These are phyloP conservation scores for Tylopilus plumbeoviolaceoides DNA, from an alignment of 768 basidiomycete species.

Conservation along the genomic window DNA sequence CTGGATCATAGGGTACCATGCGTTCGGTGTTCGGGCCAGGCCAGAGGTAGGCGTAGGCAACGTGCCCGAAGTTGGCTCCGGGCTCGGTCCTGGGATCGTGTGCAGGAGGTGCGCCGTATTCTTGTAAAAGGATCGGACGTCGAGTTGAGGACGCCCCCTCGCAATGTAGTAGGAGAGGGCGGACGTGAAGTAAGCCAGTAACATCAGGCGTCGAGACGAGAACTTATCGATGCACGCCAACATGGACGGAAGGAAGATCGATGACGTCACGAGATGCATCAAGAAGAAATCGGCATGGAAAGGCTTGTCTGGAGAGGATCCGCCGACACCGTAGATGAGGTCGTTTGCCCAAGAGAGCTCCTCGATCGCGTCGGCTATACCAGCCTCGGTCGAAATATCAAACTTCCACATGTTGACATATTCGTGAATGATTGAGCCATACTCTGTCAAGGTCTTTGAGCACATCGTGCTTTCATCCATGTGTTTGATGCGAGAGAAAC, in stretches of 20 bases:
- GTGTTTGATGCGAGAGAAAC: constrained; percentile 23
- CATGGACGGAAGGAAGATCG: constrained; percentile 55
- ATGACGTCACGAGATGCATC: constrained; percentile 68
- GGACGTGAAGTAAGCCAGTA: constrained; percentile 28
- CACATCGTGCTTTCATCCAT: constrained; percentile 31
- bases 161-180: constrained; percentile 29
- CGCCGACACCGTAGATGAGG: constrained; percentile 59
- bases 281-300: constrained; percentile 68
- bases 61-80: constrained; percentile 23
- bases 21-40: constrained; percentile 41
- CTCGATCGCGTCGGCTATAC: constrained; percentile 51
- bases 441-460: constrained; percentile 24
- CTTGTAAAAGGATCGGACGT: constrained; percentile 30
- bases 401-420: constrained; percentile 47
- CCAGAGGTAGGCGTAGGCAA: constrained; percentile 32
- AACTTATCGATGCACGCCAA: constrained; percentile 32
- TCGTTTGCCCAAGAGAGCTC: constrained; percentile 56
- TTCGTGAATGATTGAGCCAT: constrained; percentile 36
- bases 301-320: constrained; percentile 40
- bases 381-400: constrained; percentile 32
- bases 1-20: constrained; percentile 56
- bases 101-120: constrained; percentile 34
- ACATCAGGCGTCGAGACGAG: constrained; percentile 23
- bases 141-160: constrained; percentile 32
- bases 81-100: constrained; percentile 16